Percentiles rank a stretch among this genome's conserved stretches.
Conservation (phyloP, 2,329 filamentous ascomycete genomes). For the Fusarium xylarioides region DNA sequence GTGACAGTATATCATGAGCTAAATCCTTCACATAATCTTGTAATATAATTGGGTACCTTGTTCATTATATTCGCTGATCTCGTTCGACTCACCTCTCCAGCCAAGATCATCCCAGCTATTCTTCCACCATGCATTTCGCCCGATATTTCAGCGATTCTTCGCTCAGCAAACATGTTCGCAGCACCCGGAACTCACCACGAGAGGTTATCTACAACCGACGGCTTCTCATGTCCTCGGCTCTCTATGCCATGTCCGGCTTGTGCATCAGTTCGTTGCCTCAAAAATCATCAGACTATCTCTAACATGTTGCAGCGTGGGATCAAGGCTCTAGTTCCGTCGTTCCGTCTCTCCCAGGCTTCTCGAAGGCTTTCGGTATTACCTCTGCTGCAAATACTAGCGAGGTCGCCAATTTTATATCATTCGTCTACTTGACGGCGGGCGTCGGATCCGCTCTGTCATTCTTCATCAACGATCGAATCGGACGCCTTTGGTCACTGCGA, state of each 20-base stretch:
- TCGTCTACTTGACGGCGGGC: slow-evolving; percentile 22
- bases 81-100: not conserved
- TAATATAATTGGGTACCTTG: not conserved
- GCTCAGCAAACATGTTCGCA: slow-evolving; percentile 12
- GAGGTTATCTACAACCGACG: slow-evolving; percentile 22
- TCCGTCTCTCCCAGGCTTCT: slow-evolving; percentile 28
- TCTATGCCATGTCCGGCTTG: slow-evolving; percentile 25
- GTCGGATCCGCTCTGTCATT: slow-evolving; percentile 33
- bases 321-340: slow-evolving; percentile 31
- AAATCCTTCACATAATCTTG: not conserved
- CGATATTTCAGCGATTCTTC: slow-evolving; percentile 3
- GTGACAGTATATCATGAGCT: not conserved
- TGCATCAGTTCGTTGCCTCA: slow-evolving; percentile 8
- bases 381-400: slow-evolving; percentile 21
- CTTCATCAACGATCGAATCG: slow-evolving; percentile 44
- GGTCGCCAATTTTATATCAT: slow-evolving; percentile 28
- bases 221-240: slow-evolving; percentile 7
- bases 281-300: not conserved
- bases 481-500: slow-evolving; percentile 51
- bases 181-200: slow-evolving; percentile 19
- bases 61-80: not conserved
- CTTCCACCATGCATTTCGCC: not conserved
- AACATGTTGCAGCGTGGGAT: slow-evolving; percentile 8
- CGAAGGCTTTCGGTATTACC: slow-evolving; percentile 14
- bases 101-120: fast-evolving